These are phyloP conservation scores for Calcarisporium arbuscula DNA, from an alignment of 2,329 filamentous ascomycete species.

Conservation along the genomic window DNA sequence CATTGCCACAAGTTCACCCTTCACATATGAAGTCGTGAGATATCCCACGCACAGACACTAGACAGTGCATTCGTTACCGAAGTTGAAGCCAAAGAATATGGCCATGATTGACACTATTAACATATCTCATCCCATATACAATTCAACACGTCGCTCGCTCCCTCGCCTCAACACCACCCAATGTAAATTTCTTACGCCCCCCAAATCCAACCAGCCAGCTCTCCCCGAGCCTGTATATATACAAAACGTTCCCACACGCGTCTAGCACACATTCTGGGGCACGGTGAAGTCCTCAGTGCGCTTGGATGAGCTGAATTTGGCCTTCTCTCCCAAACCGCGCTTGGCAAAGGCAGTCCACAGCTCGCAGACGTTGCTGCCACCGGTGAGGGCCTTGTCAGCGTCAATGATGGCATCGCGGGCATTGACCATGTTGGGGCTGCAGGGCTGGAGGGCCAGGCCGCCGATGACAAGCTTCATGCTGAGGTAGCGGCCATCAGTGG, in stretches of 20 bases:
- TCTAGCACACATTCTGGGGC: conserved; percentile 18
- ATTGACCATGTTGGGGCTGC: conserved; percentile 46
- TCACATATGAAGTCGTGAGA: too few relatives aligned
- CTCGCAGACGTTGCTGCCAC: conserved; percentile 42
- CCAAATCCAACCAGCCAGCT: too few relatives aligned
- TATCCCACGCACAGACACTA: too few relatives aligned
- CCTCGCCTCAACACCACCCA: too few relatives aligned
- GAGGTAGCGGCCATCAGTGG: conserved; percentile 46
- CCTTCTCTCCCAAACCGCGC: conserved; percentile 42
- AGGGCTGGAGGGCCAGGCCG: conserved; percentile 49
- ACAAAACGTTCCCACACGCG: background rate
- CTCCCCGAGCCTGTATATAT: background rate
- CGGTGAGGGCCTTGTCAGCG: conserved; percentile 45
- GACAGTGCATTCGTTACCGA: too few relatives aligned
- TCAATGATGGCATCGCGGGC: conserved; percentile 51
- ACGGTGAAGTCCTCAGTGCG: conserved; percentile 25
- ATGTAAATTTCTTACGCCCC: too few relatives aligned
- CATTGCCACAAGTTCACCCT: too few relatives aligned
- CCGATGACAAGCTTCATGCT: conserved; percentile 46
- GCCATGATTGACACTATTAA: too few relatives aligned
- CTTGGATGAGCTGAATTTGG: conserved; percentile 20
- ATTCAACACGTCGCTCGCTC: too few relatives aligned
- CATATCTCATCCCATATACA: too few relatives aligned
- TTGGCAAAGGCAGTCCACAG: conserved; percentile 52
- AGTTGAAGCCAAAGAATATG: too few relatives aligned